A percentile compares a stretch with the other conserved stretches of the same genome.
phyloP scores from a whole-genome alignment of 768 basidiomycete genomes.

The Suillus lakei region DNA sequence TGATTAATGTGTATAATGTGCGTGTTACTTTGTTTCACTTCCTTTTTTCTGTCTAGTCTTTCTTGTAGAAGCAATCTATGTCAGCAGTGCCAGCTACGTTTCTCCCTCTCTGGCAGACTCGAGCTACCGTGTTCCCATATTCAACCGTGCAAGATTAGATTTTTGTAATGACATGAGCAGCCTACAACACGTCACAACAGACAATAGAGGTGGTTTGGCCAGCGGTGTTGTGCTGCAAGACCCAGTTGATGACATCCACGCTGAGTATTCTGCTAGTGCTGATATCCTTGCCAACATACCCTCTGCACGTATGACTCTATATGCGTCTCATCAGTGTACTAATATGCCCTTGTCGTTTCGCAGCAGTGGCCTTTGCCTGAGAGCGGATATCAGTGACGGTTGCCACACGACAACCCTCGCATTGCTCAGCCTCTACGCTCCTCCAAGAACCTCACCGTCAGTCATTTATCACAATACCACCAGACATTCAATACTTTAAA shows the following conservation, averaged over 20 bases:
- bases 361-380: constrained; percentile 64
- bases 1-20: background rate
- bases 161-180: background rate
- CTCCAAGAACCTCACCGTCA: constrained; percentile 77
- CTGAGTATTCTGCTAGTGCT: constrained; percentile 82
- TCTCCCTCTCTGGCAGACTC: background rate
- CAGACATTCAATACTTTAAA: constrained; percentile 45
- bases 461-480: constrained; percentile 55
- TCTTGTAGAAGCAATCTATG: background rate
- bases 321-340: constrained; percentile 78
- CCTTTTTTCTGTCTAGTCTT: background rate
- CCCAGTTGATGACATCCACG: constrained; percentile 74
- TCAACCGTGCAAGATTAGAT: background rate
- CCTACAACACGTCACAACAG: background rate
- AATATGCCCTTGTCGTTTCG: constrained; percentile 69
- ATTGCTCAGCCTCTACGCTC: constrained; percentile 58
- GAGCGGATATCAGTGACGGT: constrained; percentile 61
- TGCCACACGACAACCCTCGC: constrained; percentile 86
- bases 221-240: constrained; percentile 12
- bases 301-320: constrained; percentile 88
- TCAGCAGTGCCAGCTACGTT: background rate
- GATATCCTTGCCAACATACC: constrained; percentile 71
- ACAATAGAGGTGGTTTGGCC: too few relatives aligned
- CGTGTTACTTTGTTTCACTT: background rate
- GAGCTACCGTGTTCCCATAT: background rate